Base-by-base conservation (phyloP, 225 moss, liverwort and hornwort species). In the Polytrichum formosum region DNA sequence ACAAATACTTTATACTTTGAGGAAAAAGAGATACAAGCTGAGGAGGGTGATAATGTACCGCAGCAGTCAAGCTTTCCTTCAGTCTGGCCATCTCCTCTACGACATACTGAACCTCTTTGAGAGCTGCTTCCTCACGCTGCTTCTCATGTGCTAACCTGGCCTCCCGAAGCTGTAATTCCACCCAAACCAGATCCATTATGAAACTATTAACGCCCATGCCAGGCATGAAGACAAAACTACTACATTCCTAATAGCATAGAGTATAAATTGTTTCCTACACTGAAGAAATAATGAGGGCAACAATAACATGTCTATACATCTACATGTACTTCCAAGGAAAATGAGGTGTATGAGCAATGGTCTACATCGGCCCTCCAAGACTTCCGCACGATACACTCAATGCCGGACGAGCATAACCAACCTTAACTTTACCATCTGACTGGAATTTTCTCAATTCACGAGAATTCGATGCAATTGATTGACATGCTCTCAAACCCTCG, bases 31-130 rank as follows among this genome's bases (percentile, higher is more conserved):
- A 63, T 28, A 26, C 13, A 26, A 63, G 62, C 25, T 16, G 53
- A 26, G 71, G 29, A 61, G 28, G 54, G 62, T 66, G 17, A 37
- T 25, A 1, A 16, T 25, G 37, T 80, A 88, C 87, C 84, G 84
- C 84, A 61, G 87, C 84, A 63, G 70, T 77, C 70, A 88, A 75
- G 79, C 82, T 84, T 26, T 84, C 82, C 70, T 82, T 79, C 10
- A 88, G 46, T 77, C 81, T 64, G 8, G 81, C 67, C 84, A 88
- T 82, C 77, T 84, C 77, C 64, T 66, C 54, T 33, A 88, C 84
- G 56, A 82, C 79, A 79, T 67, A 65, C 65, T 84, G 74, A 58
- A 84, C 81, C 77, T 84, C 79, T 23, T 73, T 79, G 6, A 88
- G 84, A 28, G 77, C 82, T 22, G 63, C 69, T 70, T 75, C 62